Conservation (phyloP, 192 early-diverging fungal genomes). For the Funneliformis mosseae region DNA sequence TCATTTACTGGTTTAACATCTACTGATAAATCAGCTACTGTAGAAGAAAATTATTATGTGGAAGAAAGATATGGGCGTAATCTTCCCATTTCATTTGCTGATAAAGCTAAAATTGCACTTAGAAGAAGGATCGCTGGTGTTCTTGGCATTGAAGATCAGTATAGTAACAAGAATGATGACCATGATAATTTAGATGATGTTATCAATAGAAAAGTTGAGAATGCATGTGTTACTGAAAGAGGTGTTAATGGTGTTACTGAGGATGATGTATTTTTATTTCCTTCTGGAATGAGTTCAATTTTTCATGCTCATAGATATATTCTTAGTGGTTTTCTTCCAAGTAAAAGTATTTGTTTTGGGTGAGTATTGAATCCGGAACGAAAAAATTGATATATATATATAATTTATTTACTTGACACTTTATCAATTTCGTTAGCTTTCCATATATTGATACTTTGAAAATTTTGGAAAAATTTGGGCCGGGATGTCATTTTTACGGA, state of each 20-base stretch:
- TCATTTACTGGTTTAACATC: constrained; percentile 4
- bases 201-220: constrained; percentile 39
- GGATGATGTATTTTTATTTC: constrained; percentile 85
- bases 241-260: constrained; percentile 64
- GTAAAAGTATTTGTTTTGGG: constrained; percentile 91
- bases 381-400: not conserved
- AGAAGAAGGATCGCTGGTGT: constrained; percentile 86
- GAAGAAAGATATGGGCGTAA: constrained; percentile 97
- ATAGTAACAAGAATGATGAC: not conserved
- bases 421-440: constrained; percentile 56
- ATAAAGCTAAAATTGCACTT: constrained; percentile 73
- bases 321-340: constrained; percentile 43
- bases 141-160: constrained; percentile 41
- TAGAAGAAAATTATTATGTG: constrained; percentile 70
- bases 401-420: not conserved
- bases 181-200: constrained; percentile 34
- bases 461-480: constrained; percentile 92
- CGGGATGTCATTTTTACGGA: constrained; percentile 88
- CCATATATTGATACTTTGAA: constrained; percentile 97
- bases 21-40: not conserved
- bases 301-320: constrained; percentile 81
- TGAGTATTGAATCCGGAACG: constrained; percentile 33
- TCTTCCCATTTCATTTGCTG: constrained; percentile 66
- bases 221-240: constrained; percentile 45
- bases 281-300: constrained; percentile 93